Evolutionary conservation across 495 filamentous ascomycete genomes (phyloP).

Genomic region (Aspergillus asperescens): DNA sequence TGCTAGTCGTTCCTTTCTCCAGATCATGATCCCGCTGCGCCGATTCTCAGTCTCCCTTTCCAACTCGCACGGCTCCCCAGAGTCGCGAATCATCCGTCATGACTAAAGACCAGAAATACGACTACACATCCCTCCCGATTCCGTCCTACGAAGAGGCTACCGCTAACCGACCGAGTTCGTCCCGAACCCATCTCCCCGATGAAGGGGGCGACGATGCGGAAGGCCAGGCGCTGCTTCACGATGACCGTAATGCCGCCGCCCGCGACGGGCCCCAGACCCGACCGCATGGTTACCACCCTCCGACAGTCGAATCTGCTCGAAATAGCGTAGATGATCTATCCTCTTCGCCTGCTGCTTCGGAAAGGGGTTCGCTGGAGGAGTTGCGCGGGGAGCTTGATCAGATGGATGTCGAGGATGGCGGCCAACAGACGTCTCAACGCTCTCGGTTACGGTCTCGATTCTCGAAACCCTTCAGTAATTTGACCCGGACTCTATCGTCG

Average conservation of each 20-base stretch:
- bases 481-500: constrained; percentile 52
- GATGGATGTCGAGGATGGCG: constrained; percentile 81
- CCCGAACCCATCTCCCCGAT: constrained; percentile 55
- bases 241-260: constrained; percentile 29
- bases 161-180: constrained; percentile 55
- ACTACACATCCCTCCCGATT: constrained; percentile 72
- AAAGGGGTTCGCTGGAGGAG: constrained; percentile 49
- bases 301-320: constrained; percentile 67
- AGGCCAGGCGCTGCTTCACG: constrained; percentile 53
- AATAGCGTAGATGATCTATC: constrained; percentile 55
- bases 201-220: constrained; percentile 56
- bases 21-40: constrained; percentile 45
- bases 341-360: constrained; percentile 38
- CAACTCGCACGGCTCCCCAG: constrained; percentile 30
- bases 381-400: constrained; percentile 78
- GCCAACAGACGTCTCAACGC: constrained; percentile 34
- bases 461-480: constrained; percentile 50
- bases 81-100: constrained; percentile 39
- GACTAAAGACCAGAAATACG: constrained; percentile 56
- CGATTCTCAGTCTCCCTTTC: constrained; percentile 26
- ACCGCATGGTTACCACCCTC: constrained; percentile 59
- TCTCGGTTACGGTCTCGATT: constrained; percentile 41
- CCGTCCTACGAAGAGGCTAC: constrained; percentile 92
- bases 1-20: constrained; percentile 29
- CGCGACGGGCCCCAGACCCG: constrained; percentile 24